Conservation (phyloP, 495 filamentous ascomycete genomes). For the Xylaria grammica region DNA sequence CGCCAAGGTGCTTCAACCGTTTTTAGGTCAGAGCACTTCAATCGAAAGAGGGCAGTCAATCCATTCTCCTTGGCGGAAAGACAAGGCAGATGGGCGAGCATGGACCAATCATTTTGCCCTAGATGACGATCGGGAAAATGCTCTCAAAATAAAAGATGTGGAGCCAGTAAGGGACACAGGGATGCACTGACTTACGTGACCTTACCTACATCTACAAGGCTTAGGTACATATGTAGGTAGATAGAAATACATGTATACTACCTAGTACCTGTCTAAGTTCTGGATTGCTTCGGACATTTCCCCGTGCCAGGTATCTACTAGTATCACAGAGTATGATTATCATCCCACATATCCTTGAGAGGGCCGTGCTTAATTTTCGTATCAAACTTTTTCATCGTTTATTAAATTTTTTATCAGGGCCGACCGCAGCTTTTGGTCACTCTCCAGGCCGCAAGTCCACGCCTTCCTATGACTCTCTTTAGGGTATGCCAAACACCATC, state of each 20-base stretch:
- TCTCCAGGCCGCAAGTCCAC: conserved; percentile 82
- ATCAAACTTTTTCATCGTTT: conserved; percentile 8
- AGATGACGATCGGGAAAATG: conserved; percentile 9
- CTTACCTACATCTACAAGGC: too few relatives aligned
- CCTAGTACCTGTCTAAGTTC: too few relatives aligned
- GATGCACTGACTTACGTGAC: too few relatives aligned
- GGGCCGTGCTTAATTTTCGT: neutral
- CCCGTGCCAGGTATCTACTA: too few relatives aligned
- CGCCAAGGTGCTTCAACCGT: neutral
- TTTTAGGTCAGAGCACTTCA: neutral
- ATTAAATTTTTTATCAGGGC: conserved; percentile 6
- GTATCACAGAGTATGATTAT: too few relatives aligned
- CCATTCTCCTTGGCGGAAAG: conserved; percentile 3
- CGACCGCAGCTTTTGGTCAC: conserved; percentile 62
- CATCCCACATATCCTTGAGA: neutral
- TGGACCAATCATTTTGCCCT: conserved; percentile 8
- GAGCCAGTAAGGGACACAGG: neutral
- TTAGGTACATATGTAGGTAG: too few relatives aligned
- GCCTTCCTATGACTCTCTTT: conserved; percentile 73
- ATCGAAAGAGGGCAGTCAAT: conserved; percentile 15
- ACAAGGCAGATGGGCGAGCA: neutral
- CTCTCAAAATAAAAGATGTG: neutral
- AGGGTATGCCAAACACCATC: conserved; percentile 83
- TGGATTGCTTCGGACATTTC: conserved; percentile 1
- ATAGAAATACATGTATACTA: too few relatives aligned